Base-by-base conservation (phyloP, 2,329 filamentous ascomycete genomes). In the Venturia carpophila region DNA sequence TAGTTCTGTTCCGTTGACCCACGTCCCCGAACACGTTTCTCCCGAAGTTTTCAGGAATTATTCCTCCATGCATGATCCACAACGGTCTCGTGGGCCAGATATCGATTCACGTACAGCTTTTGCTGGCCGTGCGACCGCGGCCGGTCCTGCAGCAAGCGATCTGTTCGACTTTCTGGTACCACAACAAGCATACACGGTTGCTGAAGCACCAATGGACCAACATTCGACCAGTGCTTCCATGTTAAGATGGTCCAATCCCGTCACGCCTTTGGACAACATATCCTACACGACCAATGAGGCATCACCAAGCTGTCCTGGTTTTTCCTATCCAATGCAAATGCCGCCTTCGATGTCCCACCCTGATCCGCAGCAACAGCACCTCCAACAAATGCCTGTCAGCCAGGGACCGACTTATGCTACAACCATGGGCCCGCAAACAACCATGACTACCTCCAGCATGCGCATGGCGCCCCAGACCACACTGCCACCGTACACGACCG, bases 121-220 rank as follows among this genome's bases (percentile, higher is more conserved):
- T 24, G 30, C 42, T 37, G 61, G 34, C 61, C 34, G 61, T 39
- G n/a, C 61, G 15, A 63, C 24, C 61, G 24, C 61, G 42, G 21
- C 39, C n/a, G 61, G 52, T 21, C 24, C 61, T 15, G 43, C 39
- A 17, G 11, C 42, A 10, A 49, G n/a, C n/a, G 61, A 63, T 39
- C n/a, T 63, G 17, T 45, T 49, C 61, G 61, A 63, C 30, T 49
- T 52, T 6, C 43, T 63, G 24, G 61, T 63, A 17, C 61, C 61
- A 52, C 60, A 42, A 62, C 41, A 21, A 17, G 43, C 39, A 39
- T 63, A 47, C 42, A 34, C 52, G 37, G 17, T 58, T 21, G 52
- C 30, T 17, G 52, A 58, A 19, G 30, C 52, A 37, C 52, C 52
- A 11, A n/a, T n/a, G 30, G 27, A 58, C 21, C 52, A 58, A 58